These are phyloP conservation scores for Candida boidinii DNA, from an alignment of 805 yeast species.

Conservation along the genomic window DNA sequence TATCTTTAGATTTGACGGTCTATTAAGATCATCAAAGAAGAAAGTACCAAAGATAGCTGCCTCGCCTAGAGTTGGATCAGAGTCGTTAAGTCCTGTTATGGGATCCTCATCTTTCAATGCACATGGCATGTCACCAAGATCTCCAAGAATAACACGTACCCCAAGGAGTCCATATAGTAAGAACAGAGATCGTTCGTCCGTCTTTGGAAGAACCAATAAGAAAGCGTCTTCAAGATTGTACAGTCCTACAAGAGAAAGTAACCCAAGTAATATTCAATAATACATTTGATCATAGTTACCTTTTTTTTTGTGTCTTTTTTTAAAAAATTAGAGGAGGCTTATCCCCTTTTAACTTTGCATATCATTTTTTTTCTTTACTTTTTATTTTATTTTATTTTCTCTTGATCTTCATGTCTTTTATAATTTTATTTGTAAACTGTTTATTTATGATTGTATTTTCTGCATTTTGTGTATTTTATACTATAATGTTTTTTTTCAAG, in stretches of 20 bases:
- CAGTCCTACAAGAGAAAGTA: slow-evolving; percentile 3
- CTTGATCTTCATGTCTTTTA: no score
- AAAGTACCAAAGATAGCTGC: slow-evolving; percentile 20
- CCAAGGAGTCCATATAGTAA: slow-evolving; percentile 9
- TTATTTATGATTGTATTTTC: no score
- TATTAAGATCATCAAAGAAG: slow-evolving; percentile 28
- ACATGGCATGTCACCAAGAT: slow-evolving; percentile 11
- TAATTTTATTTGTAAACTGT: no score
- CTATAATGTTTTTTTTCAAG: no score
- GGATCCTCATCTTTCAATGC: slow-evolving; percentile 2
- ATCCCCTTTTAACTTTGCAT: no score
- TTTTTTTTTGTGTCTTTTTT: no score
- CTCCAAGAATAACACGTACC: slow-evolving; percentile 18
- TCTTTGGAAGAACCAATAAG: slow-evolving; percentile 9
- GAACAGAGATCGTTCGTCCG: slow-evolving; percentile 5
- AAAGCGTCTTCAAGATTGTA: slow-evolving; percentile 7
- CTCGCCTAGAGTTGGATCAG: slow-evolving; percentile 11
- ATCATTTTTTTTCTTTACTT: no score
- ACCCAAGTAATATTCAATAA: no score
- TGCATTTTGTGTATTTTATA: no score
- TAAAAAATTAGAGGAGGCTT: no score
- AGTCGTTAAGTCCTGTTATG: slow-evolving; percentile 13
- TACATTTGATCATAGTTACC: no score
- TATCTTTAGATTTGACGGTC: slow-evolving; percentile 35
- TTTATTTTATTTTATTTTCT: no score